Evolutionary conservation across 2,329 filamentous ascomycete genomes (phyloP), one percentile per base, ranked within the genome.

Genomic region (Chaetomium globosum): DNA sequence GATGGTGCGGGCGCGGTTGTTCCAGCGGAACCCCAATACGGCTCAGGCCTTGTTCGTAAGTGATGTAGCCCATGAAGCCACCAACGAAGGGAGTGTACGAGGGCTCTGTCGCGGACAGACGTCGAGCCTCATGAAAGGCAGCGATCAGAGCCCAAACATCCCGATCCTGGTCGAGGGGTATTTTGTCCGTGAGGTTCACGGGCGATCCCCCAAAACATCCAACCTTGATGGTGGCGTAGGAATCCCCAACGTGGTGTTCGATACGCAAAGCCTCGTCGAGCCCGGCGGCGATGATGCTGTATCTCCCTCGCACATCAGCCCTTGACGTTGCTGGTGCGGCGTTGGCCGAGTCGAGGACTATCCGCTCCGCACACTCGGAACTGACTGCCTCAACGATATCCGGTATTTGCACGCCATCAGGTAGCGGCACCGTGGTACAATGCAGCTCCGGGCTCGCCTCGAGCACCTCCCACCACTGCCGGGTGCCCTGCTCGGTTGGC

Each of bases 51-150:
- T 93, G 86, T 75, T 97, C 93, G 67, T 97, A 96, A 0, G 91
- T 92, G 59, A 92, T 84, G 72, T 89, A 96, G 0, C 93, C 93
- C 78, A 96, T 86, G 65, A 96, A 88, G 0, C 93, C 93, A 59
- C 92, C 93, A 77, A 91, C 87, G 74, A 96, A 97, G 0, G 90
- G 85, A 0, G 78, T 77, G 43, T 74, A 71, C 0, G 72, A 73
- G 1, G 71, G 67, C 31, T 71, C 63, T 31, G 73, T 64, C 9
- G 71, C 65, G 5, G 69, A 39, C 1, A 75, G 49, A 30, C 69
- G 72, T n/a, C 75, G 73, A 26, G 65, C 67, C 1, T 73, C 70
- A 70, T 79, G 79, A 51, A 83, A 83, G 5, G 79, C 78, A 0
- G 83, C 80, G 12, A 86, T 72, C 48, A 85, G 71, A 39, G 82